Evolutionary conservation across 495 filamentous ascomycete species (phyloP).

Genomic region (Xylaria acuta): DNA sequence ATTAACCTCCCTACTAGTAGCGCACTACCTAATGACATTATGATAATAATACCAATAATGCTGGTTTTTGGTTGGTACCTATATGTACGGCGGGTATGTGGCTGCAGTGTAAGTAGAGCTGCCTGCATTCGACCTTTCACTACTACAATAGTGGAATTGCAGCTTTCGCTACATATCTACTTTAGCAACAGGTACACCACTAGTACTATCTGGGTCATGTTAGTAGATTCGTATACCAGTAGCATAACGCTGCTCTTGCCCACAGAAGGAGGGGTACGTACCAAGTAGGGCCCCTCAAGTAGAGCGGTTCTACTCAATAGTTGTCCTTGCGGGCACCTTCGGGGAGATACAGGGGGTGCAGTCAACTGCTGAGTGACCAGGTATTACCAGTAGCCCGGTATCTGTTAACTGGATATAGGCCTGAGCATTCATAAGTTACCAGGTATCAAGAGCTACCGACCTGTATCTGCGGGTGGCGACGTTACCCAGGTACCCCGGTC

Average conservation of each 20-base stretch:
- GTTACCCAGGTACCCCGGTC: background rate
- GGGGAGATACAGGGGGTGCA: background rate
- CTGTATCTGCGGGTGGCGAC: background rate
- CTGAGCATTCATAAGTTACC: background rate
- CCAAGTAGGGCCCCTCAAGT: background rate
- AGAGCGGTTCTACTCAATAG: no score
- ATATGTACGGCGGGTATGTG: conserved; percentile 27
- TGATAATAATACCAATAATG: background rate
- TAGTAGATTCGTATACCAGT: background rate
- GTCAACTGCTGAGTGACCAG: background rate
- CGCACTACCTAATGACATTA: background rate
- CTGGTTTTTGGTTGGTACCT: background rate
- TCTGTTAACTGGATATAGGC: background rate
- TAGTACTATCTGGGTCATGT: background rate
- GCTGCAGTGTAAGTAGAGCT: conserved; percentile 13
- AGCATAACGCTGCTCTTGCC: background rate
- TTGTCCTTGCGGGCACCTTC: background rate
- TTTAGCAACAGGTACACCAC: background rate
- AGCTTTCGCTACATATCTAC: background rate
- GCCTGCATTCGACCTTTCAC: conserved; percentile 8
- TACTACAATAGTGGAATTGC: background rate
- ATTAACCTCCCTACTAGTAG: no score
- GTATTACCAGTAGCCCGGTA: conserved; percentile 13
- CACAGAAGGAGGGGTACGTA: background rate
- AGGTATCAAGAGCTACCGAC: background rate